A percentile compares a stretch with the other conserved stretches of the same genome.
These are phyloP conservation scores for Pseudonitzschia pungens DNA, from an alignment of 108 stramenopile species.

Conservation along the genomic window DNA sequence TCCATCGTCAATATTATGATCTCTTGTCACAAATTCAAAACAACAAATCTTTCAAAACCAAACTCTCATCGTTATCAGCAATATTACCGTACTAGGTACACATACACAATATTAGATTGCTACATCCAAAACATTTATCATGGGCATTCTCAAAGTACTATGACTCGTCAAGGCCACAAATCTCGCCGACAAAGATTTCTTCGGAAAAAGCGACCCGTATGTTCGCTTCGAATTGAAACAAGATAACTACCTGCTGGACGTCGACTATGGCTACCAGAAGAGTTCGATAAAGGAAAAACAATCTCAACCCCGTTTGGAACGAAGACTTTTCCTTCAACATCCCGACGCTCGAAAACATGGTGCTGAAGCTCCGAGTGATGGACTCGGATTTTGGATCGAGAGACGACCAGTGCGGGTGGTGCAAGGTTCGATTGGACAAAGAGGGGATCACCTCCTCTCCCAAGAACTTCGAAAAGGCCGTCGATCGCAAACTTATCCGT, in stretches of 20 bases:
- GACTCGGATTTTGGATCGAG: conserved; percentile 43
- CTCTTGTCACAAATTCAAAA: no score
- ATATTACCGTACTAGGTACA: no score
- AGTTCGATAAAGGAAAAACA: conserved; percentile 44
- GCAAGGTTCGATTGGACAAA: conserved; percentile 44
- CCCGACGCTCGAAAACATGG: conserved; percentile 50
- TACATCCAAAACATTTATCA: no score
- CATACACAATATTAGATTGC: no score
- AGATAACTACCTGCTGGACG: conserved; percentile 25
- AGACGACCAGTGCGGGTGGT: conserved; percentile 45
- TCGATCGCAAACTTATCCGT: conserved; percentile 35
- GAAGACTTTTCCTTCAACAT: conserved; percentile 47
- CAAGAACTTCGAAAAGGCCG: conserved; percentile 18
- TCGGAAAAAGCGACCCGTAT: conserved; percentile 60
- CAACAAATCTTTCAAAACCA: no score
- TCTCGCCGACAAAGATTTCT: conserved; percentile 43
- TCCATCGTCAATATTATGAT: no score
- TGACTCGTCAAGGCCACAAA: conserved; percentile 38
- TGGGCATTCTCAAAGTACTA: conserved; percentile 42
- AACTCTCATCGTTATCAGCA: no score
- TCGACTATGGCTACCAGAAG: conserved; percentile 14
- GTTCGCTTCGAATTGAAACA: conserved; percentile 54
- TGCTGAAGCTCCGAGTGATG: conserved; percentile 37
- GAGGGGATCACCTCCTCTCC: conserved; percentile 28
- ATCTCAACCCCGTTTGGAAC: conserved; percentile 51